phyloP scores from a whole-genome alignment of 345 rosid species.

The Luvunga scandens region DNA sequence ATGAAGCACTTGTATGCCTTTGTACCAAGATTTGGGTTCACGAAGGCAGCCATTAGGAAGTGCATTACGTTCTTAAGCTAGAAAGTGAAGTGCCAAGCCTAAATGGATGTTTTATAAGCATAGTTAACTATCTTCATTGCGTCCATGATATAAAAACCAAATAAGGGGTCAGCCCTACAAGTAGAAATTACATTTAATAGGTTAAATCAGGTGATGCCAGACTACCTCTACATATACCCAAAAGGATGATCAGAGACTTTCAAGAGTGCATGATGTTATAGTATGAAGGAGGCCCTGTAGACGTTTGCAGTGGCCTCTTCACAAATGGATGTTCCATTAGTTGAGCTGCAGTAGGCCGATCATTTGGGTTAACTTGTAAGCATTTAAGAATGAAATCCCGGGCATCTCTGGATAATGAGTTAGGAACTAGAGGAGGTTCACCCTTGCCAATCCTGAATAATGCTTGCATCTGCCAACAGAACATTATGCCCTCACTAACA shows the following conservation, averaged over 20 bases:
- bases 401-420: constrained; percentile 54
- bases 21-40: background rate
- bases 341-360: constrained; percentile 70
- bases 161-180: background rate
- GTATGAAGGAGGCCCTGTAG: constrained; percentile 41
- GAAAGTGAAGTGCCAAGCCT: background rate
- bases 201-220: background rate
- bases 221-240: constrained; percentile 1
- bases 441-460: constrained; percentile 66
- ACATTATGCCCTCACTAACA: background rate
- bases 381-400: constrained; percentile 58
- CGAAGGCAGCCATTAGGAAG: background rate
- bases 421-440: constrained; percentile 57
- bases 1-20: background rate
- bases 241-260: constrained; percentile 8
- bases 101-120: background rate
- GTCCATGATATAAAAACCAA: background rate
- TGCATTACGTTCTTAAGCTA: background rate
- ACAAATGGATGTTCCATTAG: constrained; percentile 77
- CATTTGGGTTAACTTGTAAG: constrained; percentile 58
- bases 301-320: constrained; percentile 38
- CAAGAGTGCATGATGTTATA: background rate
- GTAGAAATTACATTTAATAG: background rate
- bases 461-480: constrained; percentile 56
- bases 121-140: too few species aligned